Percentiles rank a stretch among this genome's conserved stretches.
Evolutionary conservation across 2,329 filamentous ascomycete genomes (phyloP).

Genomic region (Diplodia seriata): DNA sequence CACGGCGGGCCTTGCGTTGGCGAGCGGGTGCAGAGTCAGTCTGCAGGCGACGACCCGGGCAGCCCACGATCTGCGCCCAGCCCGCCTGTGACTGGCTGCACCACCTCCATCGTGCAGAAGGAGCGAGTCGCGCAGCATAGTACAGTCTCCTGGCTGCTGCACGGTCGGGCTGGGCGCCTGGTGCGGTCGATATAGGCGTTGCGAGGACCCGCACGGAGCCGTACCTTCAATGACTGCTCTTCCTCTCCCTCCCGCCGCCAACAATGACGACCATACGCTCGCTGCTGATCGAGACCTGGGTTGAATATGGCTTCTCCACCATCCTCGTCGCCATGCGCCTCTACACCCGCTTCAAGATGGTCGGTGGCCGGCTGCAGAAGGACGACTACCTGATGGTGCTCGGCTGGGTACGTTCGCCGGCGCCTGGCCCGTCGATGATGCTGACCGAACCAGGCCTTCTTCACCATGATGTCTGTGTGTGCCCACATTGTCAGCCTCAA

Average conservation of each 20-base stretch:
- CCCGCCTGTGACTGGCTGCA: not conserved
- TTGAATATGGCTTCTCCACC: slow-evolving; percentile 45
- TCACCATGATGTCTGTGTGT: slow-evolving; percentile 37
- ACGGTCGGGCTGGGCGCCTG: not conserved
- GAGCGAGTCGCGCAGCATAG: slow-evolving; percentile 6
- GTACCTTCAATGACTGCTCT: not conserved
- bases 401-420: slow-evolving; percentile 38
- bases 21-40: slow-evolving; percentile 7
- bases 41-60: slow-evolving; percentile 3
- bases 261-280: slow-evolving; percentile 1
- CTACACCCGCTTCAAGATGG: slow-evolving; percentile 46
- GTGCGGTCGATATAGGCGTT: not conserved
- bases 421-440: not conserved
- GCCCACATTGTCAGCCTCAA: slow-evolving; percentile 42
- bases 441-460: slow-evolving; percentile 33
- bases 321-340: slow-evolving; percentile 44
- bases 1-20: not conserved
- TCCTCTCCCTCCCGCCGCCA: not conserved
- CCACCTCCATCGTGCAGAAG: slow-evolving; percentile 2
- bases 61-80: not conserved
- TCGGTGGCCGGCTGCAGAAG: slow-evolving; percentile 44
- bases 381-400: slow-evolving; percentile 48
- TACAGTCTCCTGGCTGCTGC: not conserved
- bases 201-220: not conserved
- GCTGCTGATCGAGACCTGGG: slow-evolving; percentile 46